phyloP scores from a whole-genome alignment of 768 basidiomycete genomes.

The Cyclocybe cylindracea region DNA sequence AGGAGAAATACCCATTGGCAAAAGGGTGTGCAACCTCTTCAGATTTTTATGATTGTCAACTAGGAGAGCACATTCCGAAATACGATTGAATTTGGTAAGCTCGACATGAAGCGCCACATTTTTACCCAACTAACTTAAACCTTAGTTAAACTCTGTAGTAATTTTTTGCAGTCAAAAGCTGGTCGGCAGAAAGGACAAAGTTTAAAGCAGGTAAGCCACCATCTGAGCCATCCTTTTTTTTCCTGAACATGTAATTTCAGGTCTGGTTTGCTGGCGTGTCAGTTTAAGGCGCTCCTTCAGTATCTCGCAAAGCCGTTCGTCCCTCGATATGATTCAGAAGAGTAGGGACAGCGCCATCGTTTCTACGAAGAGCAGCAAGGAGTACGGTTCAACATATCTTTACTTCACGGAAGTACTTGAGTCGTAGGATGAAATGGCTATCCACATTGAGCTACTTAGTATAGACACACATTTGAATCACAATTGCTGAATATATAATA shows the following conservation, averaged over 20 bases:
- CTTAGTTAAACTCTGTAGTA: constrained; percentile 58
- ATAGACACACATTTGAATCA: too few species aligned
- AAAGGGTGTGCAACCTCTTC: constrained; percentile 51
- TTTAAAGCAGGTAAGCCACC: constrained; percentile 55
- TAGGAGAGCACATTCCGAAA: constrained; percentile 69
- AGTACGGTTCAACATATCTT: too few species aligned
- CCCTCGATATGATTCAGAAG: too few species aligned
- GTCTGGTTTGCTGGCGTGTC: constrained; percentile 71
- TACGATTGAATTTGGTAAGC: constrained; percentile 66
- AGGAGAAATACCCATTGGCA: constrained; percentile 53
- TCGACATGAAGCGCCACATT: background rate
- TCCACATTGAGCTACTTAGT: too few species aligned
- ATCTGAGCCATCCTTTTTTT: background rate
- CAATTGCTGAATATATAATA: too few species aligned
- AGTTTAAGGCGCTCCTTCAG: too few species aligned
- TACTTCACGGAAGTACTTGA: too few species aligned
- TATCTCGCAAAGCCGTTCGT: too few species aligned
- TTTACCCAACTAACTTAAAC: background rate
- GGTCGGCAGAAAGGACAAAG: constrained; percentile 57
- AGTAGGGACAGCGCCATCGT: too few species aligned
- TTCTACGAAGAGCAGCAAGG: too few species aligned
- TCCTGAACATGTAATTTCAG: constrained; percentile 27
- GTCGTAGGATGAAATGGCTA: too few species aligned
- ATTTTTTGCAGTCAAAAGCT: constrained; percentile 57
- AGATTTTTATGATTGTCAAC: constrained; percentile 60